A percentile compares a stretch with the other conserved stretches of the same genome.
These are phyloP conservation scores for Fusarium armeniacum DNA, from an alignment of 2,329 filamentous ascomycete genomes.

Conservation along the genomic window DNA sequence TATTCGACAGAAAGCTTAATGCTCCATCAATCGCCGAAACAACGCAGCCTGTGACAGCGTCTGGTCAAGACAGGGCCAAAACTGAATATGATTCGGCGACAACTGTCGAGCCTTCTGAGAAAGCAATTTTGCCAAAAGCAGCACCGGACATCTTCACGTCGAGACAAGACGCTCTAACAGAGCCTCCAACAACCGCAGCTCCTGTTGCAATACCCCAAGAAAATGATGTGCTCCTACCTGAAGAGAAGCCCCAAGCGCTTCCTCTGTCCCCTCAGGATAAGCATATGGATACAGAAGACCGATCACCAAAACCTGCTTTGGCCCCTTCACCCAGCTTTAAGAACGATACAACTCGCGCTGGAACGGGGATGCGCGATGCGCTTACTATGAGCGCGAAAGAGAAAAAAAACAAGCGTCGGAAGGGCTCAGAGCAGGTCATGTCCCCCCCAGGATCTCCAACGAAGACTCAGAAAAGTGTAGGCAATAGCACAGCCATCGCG, in stretches of 20 bases:
- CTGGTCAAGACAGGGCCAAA: not conserved
- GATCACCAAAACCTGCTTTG: not conserved
- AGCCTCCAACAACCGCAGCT: not conserved
- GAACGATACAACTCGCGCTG: not conserved
- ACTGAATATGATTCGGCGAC: not conserved
- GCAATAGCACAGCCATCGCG: not conserved
- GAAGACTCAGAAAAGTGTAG: constrained; percentile 4
- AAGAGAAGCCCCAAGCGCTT: not conserved
- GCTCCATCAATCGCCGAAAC: not conserved
- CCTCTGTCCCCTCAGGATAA: not conserved
- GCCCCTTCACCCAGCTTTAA: not conserved
- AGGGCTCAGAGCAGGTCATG: constrained; percentile 3
- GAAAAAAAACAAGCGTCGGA: constrained; percentile 39
- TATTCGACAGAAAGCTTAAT: not conserved
- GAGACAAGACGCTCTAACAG: not conserved
- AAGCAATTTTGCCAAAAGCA: not conserved
- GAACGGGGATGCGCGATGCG: constrained; percentile 8
- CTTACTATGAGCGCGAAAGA: constrained; percentile 51
- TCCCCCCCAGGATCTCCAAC: constrained; percentile 10
- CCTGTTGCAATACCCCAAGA: not conserved
- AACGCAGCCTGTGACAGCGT: not conserved
- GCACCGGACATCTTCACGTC: not conserved
- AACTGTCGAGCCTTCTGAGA: not conserved
- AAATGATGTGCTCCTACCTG: not conserved
- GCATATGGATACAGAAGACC: not conserved